These are phyloP conservation scores for Phytophthora citricola DNA, from an alignment of 352 stramenopile species.

Conservation along the genomic window DNA sequence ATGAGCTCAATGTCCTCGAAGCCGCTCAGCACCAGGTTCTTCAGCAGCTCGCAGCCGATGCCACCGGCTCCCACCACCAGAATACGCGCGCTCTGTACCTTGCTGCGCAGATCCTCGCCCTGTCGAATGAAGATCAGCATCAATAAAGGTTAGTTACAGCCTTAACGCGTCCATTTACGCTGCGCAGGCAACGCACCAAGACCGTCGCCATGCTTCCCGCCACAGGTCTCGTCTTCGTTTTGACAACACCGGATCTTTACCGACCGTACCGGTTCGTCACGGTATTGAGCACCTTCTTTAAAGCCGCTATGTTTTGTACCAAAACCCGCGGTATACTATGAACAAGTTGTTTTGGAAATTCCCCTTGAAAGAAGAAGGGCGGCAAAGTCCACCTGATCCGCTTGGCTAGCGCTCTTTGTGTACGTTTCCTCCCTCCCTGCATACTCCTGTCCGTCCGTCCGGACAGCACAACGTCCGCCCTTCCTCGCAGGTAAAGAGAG, in stretches of 20 bases:
- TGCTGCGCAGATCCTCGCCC: slow-evolving; percentile 61
- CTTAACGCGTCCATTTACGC: not conserved
- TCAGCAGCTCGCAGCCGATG: slow-evolving; percentile 99
- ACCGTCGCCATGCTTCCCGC: slow-evolving; percentile 34
- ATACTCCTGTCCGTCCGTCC: not conserved
- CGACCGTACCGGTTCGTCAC: too few species aligned
- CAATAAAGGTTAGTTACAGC: not conserved
- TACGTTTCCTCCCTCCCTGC: not conserved
- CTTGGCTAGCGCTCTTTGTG: too few species aligned
- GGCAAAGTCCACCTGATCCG: too few species aligned
- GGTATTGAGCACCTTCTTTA: too few species aligned
- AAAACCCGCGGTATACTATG: too few species aligned
- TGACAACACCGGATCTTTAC: too few species aligned
- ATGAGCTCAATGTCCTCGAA: slow-evolving; percentile 95
- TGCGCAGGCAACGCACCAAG: slow-evolving; percentile 51
- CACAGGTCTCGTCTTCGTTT: not conserved
- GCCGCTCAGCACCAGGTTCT: slow-evolving; percentile 98
- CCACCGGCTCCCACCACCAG: slow-evolving; percentile 98
- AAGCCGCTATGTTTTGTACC: too few species aligned
- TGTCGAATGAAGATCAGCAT: slow-evolving; percentile 23
- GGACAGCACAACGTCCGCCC: slow-evolving; percentile 4
- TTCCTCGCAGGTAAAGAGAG: slow-evolving; percentile 21
- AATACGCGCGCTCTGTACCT: slow-evolving; percentile 89
- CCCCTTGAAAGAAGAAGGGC: too few species aligned
- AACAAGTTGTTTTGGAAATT: too few species aligned